Base-by-base conservation (phyloP, 345 rosid genomes). In the Firmiana major region DNA sequence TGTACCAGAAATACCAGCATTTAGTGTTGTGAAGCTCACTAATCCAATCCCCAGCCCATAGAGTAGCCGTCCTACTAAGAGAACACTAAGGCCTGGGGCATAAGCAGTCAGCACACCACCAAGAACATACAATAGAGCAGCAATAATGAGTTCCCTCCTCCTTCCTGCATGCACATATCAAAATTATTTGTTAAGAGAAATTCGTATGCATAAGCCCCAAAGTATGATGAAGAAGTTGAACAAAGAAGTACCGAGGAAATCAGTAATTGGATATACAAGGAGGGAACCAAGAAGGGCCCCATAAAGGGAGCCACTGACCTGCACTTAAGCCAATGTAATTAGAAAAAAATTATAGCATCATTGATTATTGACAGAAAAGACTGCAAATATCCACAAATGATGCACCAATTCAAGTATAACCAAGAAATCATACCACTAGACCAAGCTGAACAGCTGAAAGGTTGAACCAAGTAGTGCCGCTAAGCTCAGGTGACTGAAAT, bases 271-370 rank as follows among this genome's bases (percentile, higher is more conserved):
- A 81, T 92, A 95, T 79, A 86, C 97, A 65, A 92, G 88, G 79
- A 90, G 76, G 72, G 98, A 95, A 60, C 99, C 96, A 79, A 92
- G 81, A 82, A 95, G 97, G 51, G 99, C 98, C 80, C 99, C 99
- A 80, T 95, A 95, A 21, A 95, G 94, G 49, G 99, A 93, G 71
- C 98, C 97, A 68, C 99, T 95, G 73, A 95, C 99, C 98, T 95
- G 85, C 79, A 88, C 53, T 24, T 63, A 75, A 70, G 17, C 69
- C 71, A 57, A 76, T 31, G n/a, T 67, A 76, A 31, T 53, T 43
- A 59, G 21, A 64, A 63, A 60, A 62, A 9, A 58, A 60, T 59
- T 21, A 54, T 54, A 77, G 71, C 21, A 46, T 31, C 53, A 73
- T 38, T 16, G 19, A 60, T 36, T 58, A 51, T 46, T 24, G 51